Evolutionary conservation across 164 flowering plant species (phyloP).

Genomic region (Tetrastigma voinierianum): DNA sequence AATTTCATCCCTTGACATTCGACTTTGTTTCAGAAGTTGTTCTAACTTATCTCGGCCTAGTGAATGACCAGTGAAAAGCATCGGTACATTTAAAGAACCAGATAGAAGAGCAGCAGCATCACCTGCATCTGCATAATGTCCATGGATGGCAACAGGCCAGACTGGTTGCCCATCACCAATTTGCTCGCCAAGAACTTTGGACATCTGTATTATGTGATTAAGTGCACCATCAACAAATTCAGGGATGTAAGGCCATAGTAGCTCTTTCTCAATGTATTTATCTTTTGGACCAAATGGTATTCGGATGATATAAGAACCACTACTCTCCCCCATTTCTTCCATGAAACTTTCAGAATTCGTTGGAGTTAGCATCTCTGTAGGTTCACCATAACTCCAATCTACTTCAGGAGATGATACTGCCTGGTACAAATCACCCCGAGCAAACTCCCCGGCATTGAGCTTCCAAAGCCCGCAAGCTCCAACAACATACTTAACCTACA

Average conservation of each 20-base stretch:
- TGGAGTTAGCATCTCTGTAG: slow-evolving; percentile 86
- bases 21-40: slow-evolving; percentile 87
- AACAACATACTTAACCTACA: slow-evolving; percentile 95
- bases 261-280: slow-evolving; percentile 82
- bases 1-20: slow-evolving; percentile 89
- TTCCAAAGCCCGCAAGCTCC: slow-evolving; percentile 98
- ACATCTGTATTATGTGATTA: slow-evolving; percentile 82
- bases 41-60: slow-evolving; percentile 95
- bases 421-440: slow-evolving; percentile 96
- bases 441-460: slow-evolving; percentile 95
- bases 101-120: slow-evolving; percentile 92
- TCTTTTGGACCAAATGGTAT: slow-evolving; percentile 97
- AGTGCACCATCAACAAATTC: slow-evolving; percentile 99
- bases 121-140: slow-evolving; percentile 99
- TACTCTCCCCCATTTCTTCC: slow-evolving; percentile 87
- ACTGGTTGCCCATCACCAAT: slow-evolving; percentile 80
- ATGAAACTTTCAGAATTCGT: slow-evolving; percentile 40
- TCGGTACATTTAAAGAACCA: slow-evolving; percentile 92
- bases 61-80: slow-evolving; percentile 95
- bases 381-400: slow-evolving; percentile 97
- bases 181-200: slow-evolving; percentile 90
- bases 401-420: slow-evolving; percentile 88
- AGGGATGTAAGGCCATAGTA: slow-evolving; percentile 91
- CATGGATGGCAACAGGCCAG: slow-evolving; percentile 98
- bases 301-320: slow-evolving; percentile 93